Conservation (phyloP, 805 yeast genomes). For the Cyberlindnera galapagoensis region DNA sequence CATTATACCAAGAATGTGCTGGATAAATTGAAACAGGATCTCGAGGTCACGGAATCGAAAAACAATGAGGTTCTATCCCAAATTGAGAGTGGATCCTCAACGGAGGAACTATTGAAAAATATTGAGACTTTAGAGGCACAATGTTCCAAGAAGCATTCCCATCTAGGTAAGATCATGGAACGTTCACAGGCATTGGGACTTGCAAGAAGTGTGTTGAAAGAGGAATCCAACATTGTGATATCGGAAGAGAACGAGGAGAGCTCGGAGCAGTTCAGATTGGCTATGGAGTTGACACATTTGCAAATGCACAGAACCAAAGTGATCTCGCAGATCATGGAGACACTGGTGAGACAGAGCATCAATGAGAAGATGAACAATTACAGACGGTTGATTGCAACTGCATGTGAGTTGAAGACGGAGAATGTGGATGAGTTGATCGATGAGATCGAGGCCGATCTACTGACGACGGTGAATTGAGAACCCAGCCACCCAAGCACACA, state of each 20-base stretch:
- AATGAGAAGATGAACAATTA: conserved; percentile 67
- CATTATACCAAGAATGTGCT: conserved; percentile 40
- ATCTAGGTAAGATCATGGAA: conserved; percentile 43
- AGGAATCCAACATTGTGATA: conserved; percentile 32
- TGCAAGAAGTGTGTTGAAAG: conserved; percentile 51
- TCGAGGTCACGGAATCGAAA: conserved; percentile 29
- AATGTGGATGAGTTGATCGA: conserved; percentile 77
- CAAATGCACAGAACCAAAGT: conserved; percentile 44
- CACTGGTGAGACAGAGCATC: conserved; percentile 37
- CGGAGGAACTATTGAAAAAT: conserved; percentile 14
- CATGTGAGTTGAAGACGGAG: conserved; percentile 73
- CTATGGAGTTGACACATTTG: conserved; percentile 40
- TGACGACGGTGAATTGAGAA: conserved; percentile 14
- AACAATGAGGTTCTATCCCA: conserved; percentile 23
- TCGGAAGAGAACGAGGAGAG: conserved; percentile 6
- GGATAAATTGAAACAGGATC: conserved; percentile 33
- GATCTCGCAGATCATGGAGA: conserved; percentile 45
- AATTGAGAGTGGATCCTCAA: conserved; percentile 15
- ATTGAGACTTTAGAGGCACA: conserved; percentile 14
- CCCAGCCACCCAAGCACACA: no score
- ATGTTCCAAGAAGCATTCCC: conserved; percentile 24
- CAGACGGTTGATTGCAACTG: conserved; percentile 65
- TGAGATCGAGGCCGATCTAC: conserved; percentile 53
- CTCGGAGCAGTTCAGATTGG: conserved; percentile 20
- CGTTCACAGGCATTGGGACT: conserved; percentile 57